Evolutionary conservation across 192 early-diverging fungal genomes (phyloP), one percentile per base, ranked within the genome.

Genomic region (Coemansia sp.): DNA sequence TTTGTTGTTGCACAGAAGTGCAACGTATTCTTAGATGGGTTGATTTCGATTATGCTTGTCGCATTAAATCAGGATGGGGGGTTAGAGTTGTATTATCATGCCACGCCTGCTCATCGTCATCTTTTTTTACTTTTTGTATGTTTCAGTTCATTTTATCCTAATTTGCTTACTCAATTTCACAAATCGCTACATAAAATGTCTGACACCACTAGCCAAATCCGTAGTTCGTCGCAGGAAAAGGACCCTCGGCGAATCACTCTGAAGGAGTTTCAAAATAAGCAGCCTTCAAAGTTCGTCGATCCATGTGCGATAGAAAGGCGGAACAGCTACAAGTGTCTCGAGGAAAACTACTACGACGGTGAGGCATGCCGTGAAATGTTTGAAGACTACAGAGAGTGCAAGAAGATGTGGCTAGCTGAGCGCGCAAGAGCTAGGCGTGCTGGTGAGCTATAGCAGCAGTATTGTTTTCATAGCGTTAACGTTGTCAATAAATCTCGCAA

Each of bases 241-340:
- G 69, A 67, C 1, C 43, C 59, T 8, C 72, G 78, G 11, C 66
- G 78, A 22, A 61, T 80, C 24, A 75, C 73, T 10, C 65, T 83
- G 16, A 61, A 49, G 20, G 75, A 78, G 40, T 83, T 83, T 44
- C 69, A 78, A 39, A 73, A 61, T 53, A 83, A 83, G 64, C 74
- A 61, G n/a, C 62, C 81, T 3, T 73, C 73, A 59, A 71, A 67
- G 49, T 83, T 74, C 56, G 56, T 83, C 69, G 75, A 83, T 40
- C 81, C 81, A 2, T 83, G 82, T 30, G 76, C 68, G 10, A 71
- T 78, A 15, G 82, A 84, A 39, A 65, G 76, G 45, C 71, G 71
- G 55, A 70, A 64, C 38, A 84, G 82, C 53, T 69, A 62, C 62
- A 72, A 79, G 44, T 84, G 82, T 15, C 68, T 84, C 1, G 82